These are phyloP conservation scores for Plasmodium cynomolgi DNA, from an alignment of 169 alveolate genomes.

Conservation along the genomic window DNA sequence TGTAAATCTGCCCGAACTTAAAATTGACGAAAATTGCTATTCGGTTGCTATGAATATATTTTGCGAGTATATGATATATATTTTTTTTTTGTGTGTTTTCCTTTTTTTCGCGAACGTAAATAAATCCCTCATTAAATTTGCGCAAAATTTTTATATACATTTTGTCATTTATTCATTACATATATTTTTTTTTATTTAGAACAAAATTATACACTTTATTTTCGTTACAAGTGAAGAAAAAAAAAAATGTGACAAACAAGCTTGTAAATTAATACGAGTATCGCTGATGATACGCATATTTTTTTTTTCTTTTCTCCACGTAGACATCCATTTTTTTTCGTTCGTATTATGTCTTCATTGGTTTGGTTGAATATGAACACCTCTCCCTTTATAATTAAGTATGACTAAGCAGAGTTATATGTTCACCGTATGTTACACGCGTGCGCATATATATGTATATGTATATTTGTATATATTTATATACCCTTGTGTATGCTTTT, in stretches of 20 bases:
- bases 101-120: background rate
- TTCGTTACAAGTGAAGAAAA: background rate
- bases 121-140: slow-evolving; percentile 5
- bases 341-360: background rate
- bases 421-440: background rate
- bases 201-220: background rate
- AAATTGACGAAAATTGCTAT: background rate
- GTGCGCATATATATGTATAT: slow-evolving; percentile 3
- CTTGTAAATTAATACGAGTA: slow-evolving; percentile 17
- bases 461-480: background rate
- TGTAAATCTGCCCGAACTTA: background rate
- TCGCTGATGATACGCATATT: slow-evolving; percentile 9
- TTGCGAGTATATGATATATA: background rate
- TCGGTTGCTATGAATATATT: background rate
- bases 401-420: background rate
- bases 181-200: background rate
- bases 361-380: slow-evolving; percentile 9
- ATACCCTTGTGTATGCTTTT: background rate
- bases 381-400: slow-evolving; percentile 33
- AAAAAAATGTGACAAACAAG: slow-evolving; percentile 2
- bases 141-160: background rate
- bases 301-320: slow-evolving; percentile 13
- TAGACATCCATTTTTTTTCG: slow-evolving; percentile 5
- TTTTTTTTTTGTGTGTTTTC: background rate
- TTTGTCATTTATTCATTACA: background rate